Base-by-base conservation (phyloP, 2,329 filamentous ascomycete genomes). In the Anthostomella pinea region DNA sequence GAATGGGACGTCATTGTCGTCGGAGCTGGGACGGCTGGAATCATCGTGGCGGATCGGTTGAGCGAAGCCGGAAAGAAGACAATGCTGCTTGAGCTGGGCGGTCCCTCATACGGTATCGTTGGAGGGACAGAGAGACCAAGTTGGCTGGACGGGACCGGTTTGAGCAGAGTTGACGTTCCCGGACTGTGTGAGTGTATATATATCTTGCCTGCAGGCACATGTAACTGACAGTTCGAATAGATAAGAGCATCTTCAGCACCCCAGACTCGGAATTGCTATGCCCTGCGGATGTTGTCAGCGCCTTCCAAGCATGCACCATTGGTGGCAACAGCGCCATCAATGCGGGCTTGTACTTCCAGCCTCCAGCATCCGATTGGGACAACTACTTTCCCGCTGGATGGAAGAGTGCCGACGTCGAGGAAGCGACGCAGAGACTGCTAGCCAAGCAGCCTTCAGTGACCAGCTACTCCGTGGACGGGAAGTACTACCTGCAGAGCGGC, bases 311-410 rank as follows among this genome's bases (percentile, higher is more conserved):
- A 18, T 78, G 74, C 50, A 68, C 69, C 0, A 59, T 75, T 10
- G 72, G 73, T 5, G 73, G 73, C 7, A 68, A 65, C 38, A 72
- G 67, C 30, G 71, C 73, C 8, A 72, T 77, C 54, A 77, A 77
- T 37, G 73, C 72, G 5, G 72, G 72, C 7, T 52, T 76, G 1
- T 75, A 67, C 52, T 74, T 75, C 42, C 66, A 75, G 41, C 72
- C 73, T 5, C 72, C 72, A 1, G 65, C 68, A 1, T 69, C 67
- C 2, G 73, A 77, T 43, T 76, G 68, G 62, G 69, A 76, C 46
- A 53, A 63, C 6, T 74, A 71, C 32, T 68, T 69, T 34, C 70
- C 70, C 0, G 42, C 54, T 0, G 69, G 68, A 10, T 77, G 73
- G 73, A 74, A 73, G 50, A 69, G 64, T 28, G 52, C 50, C 2